phyloP scores from a whole-genome alignment of 352 stramenopile genomes.

The Pythium aristosporum region DNA sequence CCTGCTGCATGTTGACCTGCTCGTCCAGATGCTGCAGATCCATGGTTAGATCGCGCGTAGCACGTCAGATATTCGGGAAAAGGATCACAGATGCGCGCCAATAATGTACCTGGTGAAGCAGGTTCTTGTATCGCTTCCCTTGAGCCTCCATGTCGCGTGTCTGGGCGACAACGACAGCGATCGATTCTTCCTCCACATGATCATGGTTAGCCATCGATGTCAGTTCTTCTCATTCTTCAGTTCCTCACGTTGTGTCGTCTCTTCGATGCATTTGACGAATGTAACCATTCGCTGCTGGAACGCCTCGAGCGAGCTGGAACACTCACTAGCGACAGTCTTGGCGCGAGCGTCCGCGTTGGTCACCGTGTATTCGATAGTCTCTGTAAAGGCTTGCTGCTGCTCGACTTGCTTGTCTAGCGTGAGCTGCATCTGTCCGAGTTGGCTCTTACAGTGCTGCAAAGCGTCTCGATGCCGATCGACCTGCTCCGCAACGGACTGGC shows the following conservation, averaged over 20 bases:
- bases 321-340: constrained; percentile 23
- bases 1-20: constrained; percentile 32
- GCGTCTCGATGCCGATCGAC: constrained; percentile 47
- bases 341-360: constrained; percentile 34
- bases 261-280: constrained; percentile 50
- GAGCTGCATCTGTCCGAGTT: constrained; percentile 46
- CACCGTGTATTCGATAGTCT: constrained; percentile 42
- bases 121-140: constrained; percentile 39
- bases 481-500: constrained; percentile 45
- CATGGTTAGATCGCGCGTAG: not conserved
- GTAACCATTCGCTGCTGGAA: constrained; percentile 50
- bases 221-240: not conserved
- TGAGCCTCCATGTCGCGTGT: constrained; percentile 43
- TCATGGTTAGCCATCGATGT: not conserved
- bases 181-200: constrained; percentile 31
- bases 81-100: not conserved
- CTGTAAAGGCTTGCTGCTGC: constrained; percentile 43
- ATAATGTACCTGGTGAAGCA: constrained; percentile 41
- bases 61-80: too few relatives aligned
- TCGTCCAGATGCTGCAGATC: constrained; percentile 33
- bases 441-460: constrained; percentile 34
- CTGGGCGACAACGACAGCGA: constrained; percentile 37
- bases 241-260: constrained; percentile 37
- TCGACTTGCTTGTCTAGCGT: constrained; percentile 48
- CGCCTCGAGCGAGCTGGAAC: constrained; percentile 33